phyloP scores from a whole-genome alignment of 129 eudicot genomes.

The Smallanthus sonchifolius region DNA sequence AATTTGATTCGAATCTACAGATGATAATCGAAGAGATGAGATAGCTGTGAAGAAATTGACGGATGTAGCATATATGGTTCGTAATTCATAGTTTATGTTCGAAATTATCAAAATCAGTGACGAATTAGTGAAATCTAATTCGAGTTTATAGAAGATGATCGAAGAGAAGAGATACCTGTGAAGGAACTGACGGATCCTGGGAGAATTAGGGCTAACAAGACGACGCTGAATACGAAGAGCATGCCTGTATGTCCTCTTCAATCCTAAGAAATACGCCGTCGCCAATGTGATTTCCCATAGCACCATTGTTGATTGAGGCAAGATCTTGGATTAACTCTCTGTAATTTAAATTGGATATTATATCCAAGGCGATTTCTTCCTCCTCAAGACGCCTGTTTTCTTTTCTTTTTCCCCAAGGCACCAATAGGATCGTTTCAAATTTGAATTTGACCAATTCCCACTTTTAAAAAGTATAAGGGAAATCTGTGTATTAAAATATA shows the following conservation, averaged over 20 bases:
- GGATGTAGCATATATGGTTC: not conserved
- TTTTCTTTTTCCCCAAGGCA: conserved; percentile 26
- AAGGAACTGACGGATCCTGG: conserved; percentile 57
- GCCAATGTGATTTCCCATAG: conserved; percentile 84
- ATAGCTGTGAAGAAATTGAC: not conserved
- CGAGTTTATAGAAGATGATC: not conserved
- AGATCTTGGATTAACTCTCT: not conserved
- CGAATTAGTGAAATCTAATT: not conserved
- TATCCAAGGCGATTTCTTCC: not conserved
- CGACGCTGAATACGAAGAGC: conserved; percentile 68
- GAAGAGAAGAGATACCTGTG: conserved; percentile 40
- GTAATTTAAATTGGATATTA: not conserved
- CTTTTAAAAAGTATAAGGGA: not conserved
- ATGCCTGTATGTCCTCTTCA: conserved; percentile 61
- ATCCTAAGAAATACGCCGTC: conserved; percentile 85
- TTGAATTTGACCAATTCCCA: not conserved
- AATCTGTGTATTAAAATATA: too few species aligned
- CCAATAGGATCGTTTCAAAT: not conserved
- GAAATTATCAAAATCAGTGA: not conserved
- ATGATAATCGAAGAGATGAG: not conserved
- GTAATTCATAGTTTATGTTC: not conserved
- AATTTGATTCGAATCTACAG: not conserved
- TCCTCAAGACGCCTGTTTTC: conserved; percentile 1
- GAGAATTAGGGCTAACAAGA: conserved; percentile 54
- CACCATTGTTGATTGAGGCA: conserved; percentile 46